phyloP scores from a whole-genome alignment of 805 yeast genomes.

The Naumovozyma baii region DNA sequence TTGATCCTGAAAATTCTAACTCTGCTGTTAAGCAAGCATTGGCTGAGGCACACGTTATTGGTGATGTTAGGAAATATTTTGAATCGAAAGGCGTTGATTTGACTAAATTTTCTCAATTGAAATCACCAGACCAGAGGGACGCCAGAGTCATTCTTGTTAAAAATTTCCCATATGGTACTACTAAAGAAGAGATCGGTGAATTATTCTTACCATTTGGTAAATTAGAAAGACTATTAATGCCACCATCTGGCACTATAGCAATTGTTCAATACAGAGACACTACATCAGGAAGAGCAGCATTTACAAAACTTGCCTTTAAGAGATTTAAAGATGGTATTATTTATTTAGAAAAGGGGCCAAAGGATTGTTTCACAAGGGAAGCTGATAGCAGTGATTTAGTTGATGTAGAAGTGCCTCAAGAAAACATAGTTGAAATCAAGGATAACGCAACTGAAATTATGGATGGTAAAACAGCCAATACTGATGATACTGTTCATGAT shows the following conservation, averaged over 20 bases:
- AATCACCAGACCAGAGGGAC: constrained; percentile 46
- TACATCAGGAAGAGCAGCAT: constrained; percentile 82
- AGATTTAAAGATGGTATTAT: constrained; percentile 79
- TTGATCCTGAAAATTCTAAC: constrained; percentile 77
- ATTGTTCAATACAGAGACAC: constrained; percentile 79
- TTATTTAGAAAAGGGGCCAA: constrained; percentile 91
- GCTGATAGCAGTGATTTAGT: constrained; percentile 35
- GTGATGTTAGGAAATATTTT: constrained; percentile 80
- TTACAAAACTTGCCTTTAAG: constrained; percentile 76
- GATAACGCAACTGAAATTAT: constrained; percentile 22
- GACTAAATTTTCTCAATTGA: constrained; percentile 47
- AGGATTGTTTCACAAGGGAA: constrained; percentile 58
- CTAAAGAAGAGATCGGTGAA: constrained; percentile 70
- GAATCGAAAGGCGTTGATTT: constrained; percentile 80
- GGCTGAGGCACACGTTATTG: constrained; percentile 93
- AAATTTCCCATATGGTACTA: constrained; percentile 85
- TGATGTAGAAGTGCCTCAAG: constrained; percentile 23
- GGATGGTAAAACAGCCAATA: constrained; percentile 33
- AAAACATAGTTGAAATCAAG: constrained; percentile 29
- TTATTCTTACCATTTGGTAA: constrained; percentile 75
- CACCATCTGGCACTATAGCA: constrained; percentile 94
- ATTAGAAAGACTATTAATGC: constrained; percentile 73
- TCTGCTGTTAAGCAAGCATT: constrained; percentile 95
- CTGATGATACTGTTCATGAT: constrained; percentile 37
- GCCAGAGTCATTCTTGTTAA: constrained; percentile 76